Percentiles rank a stretch among this genome's conserved stretches.
Conservation (phyloP, 352 stramenopile species). For the Phytophthora sp. region DNA sequence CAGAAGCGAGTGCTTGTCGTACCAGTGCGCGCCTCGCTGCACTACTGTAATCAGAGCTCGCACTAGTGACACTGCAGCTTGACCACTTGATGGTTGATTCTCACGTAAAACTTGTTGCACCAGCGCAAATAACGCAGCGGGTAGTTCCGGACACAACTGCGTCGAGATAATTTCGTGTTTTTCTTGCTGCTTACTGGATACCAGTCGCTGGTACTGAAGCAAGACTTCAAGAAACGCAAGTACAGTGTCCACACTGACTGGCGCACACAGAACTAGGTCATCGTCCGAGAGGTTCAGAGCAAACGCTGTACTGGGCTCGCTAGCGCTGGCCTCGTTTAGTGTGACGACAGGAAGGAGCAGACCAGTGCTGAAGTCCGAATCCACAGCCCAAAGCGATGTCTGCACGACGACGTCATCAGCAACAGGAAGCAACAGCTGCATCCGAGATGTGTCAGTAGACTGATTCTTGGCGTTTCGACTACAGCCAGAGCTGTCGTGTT, state of each 20-base stretch:
- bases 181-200: slow-evolving; percentile 9
- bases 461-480: slow-evolving; percentile 45
- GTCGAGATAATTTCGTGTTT: not conserved
- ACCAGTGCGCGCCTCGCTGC: slow-evolving; percentile 67
- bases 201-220: slow-evolving; percentile 49
- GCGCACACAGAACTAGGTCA: slow-evolving; percentile 74
- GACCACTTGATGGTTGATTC: slow-evolving; percentile 53
- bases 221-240: slow-evolving; percentile 71
- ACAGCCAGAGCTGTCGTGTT: slow-evolving; percentile 15
- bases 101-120: slow-evolving; percentile 76
- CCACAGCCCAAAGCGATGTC: slow-evolving; percentile 75
- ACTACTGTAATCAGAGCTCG: slow-evolving; percentile 72
- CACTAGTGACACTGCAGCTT: slow-evolving; percentile 67
- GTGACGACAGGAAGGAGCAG: slow-evolving; percentile 73
- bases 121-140: slow-evolving; percentile 71
- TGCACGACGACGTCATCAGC: slow-evolving; percentile 63
- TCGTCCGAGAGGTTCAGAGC: slow-evolving; percentile 72
- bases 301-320: slow-evolving; percentile 48
- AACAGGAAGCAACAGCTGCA: slow-evolving; percentile 34
- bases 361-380: slow-evolving; percentile 59
- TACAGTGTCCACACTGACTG: slow-evolving; percentile 64
- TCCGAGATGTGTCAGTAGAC: slow-evolving; percentile 27
- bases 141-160: slow-evolving; percentile 64
- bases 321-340: slow-evolving; percentile 47
- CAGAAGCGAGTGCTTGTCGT: slow-evolving; percentile 71